Conservation (phyloP, 495 filamentous ascomycete species). For the Cercophora sp. region DNA sequence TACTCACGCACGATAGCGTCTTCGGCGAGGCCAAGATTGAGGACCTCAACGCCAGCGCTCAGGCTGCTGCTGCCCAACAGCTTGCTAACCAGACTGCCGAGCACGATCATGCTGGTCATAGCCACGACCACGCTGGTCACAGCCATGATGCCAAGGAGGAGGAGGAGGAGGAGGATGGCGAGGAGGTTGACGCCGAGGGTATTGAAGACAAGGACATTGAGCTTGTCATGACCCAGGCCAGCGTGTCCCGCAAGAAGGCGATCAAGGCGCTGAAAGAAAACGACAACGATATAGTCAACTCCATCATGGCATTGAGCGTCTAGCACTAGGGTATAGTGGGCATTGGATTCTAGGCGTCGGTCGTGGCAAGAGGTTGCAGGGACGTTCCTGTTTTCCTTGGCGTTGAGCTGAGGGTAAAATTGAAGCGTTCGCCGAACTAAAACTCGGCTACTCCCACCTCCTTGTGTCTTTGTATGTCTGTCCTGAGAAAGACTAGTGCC, state of each 20-base stretch:
- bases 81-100: slow-evolving; percentile 73
- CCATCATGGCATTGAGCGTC: slow-evolving; percentile 98
- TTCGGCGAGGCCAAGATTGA: slow-evolving; percentile 99
- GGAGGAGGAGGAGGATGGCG: slow-evolving; percentile 88
- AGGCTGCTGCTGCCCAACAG: slow-evolving; percentile 88
- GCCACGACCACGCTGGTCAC: slow-evolving; percentile 68
- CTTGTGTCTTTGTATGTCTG: no score
- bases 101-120: slow-evolving; percentile 57
- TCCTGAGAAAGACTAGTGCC: no score
- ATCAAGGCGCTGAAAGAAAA: slow-evolving; percentile 98
- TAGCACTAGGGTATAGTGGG: slow-evolving; percentile 43
- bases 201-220: slow-evolving; percentile 99
- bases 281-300: slow-evolving; percentile 99
- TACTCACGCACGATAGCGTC: slow-evolving; percentile 58
- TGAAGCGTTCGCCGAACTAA: neutral
- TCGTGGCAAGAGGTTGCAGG: neutral
- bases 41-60: slow-evolving; percentile 96
- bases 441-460: no score
- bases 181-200: slow-evolving; percentile 89
- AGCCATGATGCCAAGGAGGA: slow-evolving; percentile 67
- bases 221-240: slow-evolving; percentile 96
- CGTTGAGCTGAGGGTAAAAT: neutral
- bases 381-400: neutral
- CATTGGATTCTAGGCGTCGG: neutral
- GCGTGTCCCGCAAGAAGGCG: slow-evolving; percentile 93